These are phyloP conservation scores for Botryotinia calthae DNA, from an alignment of 2,329 filamentous ascomycete genomes.

Conservation along the genomic window DNA sequence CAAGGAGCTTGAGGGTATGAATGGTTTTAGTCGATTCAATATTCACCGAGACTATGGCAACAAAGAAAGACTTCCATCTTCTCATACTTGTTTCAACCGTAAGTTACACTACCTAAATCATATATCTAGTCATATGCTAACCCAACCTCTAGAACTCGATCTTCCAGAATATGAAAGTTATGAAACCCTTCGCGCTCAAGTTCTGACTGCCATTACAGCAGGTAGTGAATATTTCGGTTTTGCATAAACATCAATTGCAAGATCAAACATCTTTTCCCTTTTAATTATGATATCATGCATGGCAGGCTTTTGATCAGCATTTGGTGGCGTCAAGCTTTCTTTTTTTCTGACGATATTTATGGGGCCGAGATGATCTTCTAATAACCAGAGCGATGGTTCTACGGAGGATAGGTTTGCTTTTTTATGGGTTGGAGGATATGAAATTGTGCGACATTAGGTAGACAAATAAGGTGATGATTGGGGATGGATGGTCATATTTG, in stretches of 20 bases:
- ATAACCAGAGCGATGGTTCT: conserved; percentile 11
- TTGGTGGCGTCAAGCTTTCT: conserved; percentile 34
- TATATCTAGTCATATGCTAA: conserved; percentile 29
- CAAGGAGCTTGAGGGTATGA: conserved; percentile 99
- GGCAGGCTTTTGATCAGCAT: conserved; percentile 38
- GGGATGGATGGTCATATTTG: conserved; percentile 9
- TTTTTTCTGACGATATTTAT: conserved; percentile 27
- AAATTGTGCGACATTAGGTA: neutral
- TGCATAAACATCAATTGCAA: conserved; percentile 56
- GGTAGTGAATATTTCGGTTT: conserved; percentile 98
- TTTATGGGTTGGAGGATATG: conserved; percentile 6
- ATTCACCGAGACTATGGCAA: conserved; percentile 97
- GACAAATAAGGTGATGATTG: neutral
- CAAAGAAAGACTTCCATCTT: conserved; percentile 92
- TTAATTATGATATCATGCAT: conserved; percentile 33
- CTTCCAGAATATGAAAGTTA: conserved; percentile 98
- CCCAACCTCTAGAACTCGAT: conserved; percentile 71
- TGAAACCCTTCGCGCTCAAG: conserved; percentile 78
- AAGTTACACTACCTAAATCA: conserved; percentile 48
- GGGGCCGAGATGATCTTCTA: conserved; percentile 24
- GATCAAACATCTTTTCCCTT: conserved; percentile 27
- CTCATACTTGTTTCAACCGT: conserved; percentile 99
- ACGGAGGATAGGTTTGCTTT: conserved; percentile 16
- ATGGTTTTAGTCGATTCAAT: conserved; percentile 96
- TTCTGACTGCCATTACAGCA: conserved; percentile 95